Base-by-base conservation (phyloP, 2,329 filamentous ascomycete species). In the Lachnellula cervina region DNA sequence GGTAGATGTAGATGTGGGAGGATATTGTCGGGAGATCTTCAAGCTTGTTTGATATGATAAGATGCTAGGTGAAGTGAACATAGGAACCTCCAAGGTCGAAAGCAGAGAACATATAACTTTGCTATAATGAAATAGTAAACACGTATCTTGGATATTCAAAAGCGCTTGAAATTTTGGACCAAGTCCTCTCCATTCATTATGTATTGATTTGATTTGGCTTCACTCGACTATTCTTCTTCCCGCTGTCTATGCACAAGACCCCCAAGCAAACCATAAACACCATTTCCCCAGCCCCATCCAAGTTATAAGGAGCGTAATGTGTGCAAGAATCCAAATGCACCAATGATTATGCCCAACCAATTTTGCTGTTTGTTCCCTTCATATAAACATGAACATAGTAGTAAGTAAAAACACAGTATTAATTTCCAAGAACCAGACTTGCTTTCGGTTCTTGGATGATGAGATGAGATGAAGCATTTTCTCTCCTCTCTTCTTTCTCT, bases 171-270 rank as follows among this genome's bases (percentile, higher is more conserved):
- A 13, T 2, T 9, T 5, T 9, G 42, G n/a, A 44, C 35, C 14
- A 25, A 19, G 21, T 17, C 35, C n/a, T 14, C 28, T n/a, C 28
- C 47, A 37, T 52, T 49, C 35, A 57, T 57, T 55, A 56, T 37
- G 19, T 44, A 44, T 44, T 44, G 42, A 23, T 42, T 44, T 44
- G 42, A 23, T 42, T 42, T 42, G 28, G 28, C 28, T 32, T 8
- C 8, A 32, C 28, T 32, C 11, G 28, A 32, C 28, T 32, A 2
- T 34, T 49, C 35, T 42, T 28, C 32, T 52, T 46, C 54, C 54
- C 55, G 56, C 59, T 63, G 58, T 57, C 61, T 64, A 64, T 63
- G 61, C 61, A 63, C 40, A 45, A 38, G 49, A 28, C 21, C 35
- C 49, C 43, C 38, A 52, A 42, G 45, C 52, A 54, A 37, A 49